Percentiles rank a stretch among this genome's conserved stretches.
Conservation (phyloP, 2,329 filamentous ascomycete species). For the Curvularia spicifera region DNA sequence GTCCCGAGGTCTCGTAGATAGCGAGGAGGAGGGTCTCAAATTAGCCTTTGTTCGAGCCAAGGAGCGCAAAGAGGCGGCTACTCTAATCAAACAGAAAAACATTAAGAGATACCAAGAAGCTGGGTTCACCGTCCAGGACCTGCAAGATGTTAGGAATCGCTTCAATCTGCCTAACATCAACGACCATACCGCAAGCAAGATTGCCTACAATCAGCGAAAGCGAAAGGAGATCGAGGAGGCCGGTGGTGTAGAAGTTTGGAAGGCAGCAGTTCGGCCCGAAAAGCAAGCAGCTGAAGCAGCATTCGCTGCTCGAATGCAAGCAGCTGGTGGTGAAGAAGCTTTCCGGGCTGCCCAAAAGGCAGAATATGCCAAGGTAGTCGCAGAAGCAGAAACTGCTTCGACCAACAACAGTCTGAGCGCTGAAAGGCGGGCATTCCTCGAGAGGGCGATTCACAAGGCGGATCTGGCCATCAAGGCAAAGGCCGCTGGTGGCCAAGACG, state of each 20-base stretch:
- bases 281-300: conserved; percentile 23
- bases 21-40: conserved; percentile 32
- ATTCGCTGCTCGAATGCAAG: conserved; percentile 16
- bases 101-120: conserved; percentile 18
- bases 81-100: conserved; percentile 17
- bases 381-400: conserved; percentile 30
- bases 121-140: conserved; percentile 21
- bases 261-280: conserved; percentile 8
- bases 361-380: conserved; percentile 18
- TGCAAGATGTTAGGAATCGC: conserved; percentile 19
- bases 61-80: conserved; percentile 21
- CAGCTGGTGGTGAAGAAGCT: conserved; percentile 23
- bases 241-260: conserved; percentile 29
- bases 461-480: conserved; percentile 29
- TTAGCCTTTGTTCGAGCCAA: conserved; percentile 32
- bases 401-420: conserved; percentile 22
- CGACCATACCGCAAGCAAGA: conserved; percentile 13
- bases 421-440: conserved; percentile 21
- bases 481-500: conserved; percentile 20
- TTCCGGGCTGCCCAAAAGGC: conserved; percentile 19
- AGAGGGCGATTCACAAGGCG: conserved; percentile 30
- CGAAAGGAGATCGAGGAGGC: conserved; percentile 23
- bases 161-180: conserved; percentile 22
- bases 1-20: conserved; percentile 28
- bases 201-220: conserved; percentile 25